These are phyloP conservation scores for Gymnopilus dilepis DNA, from an alignment of 768 basidiomycete genomes.

Conservation along the genomic window DNA sequence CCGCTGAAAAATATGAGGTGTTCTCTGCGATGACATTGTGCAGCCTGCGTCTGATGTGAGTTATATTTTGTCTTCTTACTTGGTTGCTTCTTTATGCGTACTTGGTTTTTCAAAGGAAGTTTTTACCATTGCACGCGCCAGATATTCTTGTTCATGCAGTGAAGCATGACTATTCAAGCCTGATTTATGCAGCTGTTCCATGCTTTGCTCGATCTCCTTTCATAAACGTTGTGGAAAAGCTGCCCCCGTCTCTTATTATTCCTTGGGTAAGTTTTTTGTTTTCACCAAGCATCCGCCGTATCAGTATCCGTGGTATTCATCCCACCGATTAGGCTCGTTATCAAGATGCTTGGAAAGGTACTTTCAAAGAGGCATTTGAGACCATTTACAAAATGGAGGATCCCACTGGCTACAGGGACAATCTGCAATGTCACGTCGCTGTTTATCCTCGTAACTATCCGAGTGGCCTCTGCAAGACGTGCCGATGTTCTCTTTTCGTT, in stretches of 20 bases:
- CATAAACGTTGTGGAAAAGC: background rate
- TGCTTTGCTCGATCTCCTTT: background rate
- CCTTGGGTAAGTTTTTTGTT: background rate
- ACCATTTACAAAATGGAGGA: too few species aligned
- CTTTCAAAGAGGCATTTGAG: background rate
- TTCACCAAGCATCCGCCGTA: background rate
- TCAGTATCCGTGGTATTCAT: background rate
- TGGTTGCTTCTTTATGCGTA: background rate
- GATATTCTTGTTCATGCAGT: background rate
- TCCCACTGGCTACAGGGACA: too few species aligned
- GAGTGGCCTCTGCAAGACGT: background rate
- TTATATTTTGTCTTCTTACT: background rate
- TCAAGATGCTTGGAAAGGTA: background rate
- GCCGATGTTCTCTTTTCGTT: background rate
- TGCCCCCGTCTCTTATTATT: background rate
- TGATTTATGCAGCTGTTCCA: background rate
- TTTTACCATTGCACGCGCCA: background rate
- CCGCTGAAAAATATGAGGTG: background rate
- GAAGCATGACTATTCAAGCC: background rate
- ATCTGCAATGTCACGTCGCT: too few species aligned
- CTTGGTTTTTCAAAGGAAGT: background rate
- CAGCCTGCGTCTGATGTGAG: background rate
- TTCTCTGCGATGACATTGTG: conserved; percentile 4
- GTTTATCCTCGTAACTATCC: background rate
- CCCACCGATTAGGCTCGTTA: background rate